Percentiles rank a stretch among this genome's conserved stretches.
phyloP scores from a whole-genome alignment of 805 yeast genomes.

The Deakozyma indianensis region DNA sequence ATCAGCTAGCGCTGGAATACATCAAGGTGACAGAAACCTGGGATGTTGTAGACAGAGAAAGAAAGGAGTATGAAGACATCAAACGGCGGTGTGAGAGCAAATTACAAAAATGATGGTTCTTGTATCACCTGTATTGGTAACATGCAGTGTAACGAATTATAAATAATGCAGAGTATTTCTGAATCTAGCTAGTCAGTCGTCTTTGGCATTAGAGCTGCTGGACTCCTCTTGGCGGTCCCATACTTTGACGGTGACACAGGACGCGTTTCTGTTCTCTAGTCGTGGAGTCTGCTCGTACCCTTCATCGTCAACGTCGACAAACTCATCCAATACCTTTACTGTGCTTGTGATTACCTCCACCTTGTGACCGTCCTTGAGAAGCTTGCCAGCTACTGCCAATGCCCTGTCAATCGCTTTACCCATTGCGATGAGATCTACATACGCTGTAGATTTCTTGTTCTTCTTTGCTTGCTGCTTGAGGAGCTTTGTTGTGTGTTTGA shows the following conservation, averaged over 20 bases:
- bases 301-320: slow-evolving; percentile 16
- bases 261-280: not conserved
- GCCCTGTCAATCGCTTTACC: slow-evolving; percentile 58
- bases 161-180: no score
- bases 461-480: slow-evolving; percentile 30
- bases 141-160: no score
- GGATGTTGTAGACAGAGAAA: not conserved
- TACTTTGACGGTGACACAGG: not conserved
- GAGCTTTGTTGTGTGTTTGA: slow-evolving; percentile 47
- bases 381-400: slow-evolving; percentile 46
- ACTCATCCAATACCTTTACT: slow-evolving; percentile 61
- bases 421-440: slow-evolving; percentile 55
- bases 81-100: not conserved
- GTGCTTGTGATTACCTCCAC: slow-evolving; percentile 54
- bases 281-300: slow-evolving; percentile 12
- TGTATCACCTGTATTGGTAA: no score
- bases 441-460: slow-evolving; percentile 29
- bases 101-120: no score
- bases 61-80: not conserved
- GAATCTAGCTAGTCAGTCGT: no score
- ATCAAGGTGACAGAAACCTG: slow-evolving; percentile 13
- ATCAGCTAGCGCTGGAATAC: slow-evolving; percentile 33
- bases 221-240: not conserved
- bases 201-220: no score
- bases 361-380: slow-evolving; percentile 32